Conservation (phyloP, 1,139 yeast species). For the Hanseniaspora sp. region DNA sequence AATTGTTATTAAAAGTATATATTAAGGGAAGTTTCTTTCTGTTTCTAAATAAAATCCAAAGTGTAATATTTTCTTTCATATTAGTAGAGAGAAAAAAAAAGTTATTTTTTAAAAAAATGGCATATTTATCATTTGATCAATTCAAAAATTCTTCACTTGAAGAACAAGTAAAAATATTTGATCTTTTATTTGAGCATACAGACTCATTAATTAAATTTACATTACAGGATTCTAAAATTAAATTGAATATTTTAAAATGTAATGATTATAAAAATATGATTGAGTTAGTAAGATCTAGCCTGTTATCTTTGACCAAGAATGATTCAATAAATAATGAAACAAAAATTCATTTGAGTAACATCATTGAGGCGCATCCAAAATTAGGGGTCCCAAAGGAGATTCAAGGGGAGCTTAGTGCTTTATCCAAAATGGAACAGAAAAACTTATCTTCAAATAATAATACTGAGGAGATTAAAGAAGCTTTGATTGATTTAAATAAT, state of each 20-base stretch:
- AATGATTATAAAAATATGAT: slow-evolving; percentile 41
- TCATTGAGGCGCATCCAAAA: slow-evolving; percentile 84
- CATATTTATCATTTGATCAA: neutral
- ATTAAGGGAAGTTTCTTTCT: too few species aligned
- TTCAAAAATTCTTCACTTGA: slow-evolving; percentile 1
- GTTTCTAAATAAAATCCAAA: too few species aligned
- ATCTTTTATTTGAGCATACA: slow-evolving; percentile 21
- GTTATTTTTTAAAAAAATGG: neutral
- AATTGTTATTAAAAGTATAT: too few species aligned
- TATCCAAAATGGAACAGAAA: slow-evolving; percentile 62
- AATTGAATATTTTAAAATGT: slow-evolving; percentile 18
- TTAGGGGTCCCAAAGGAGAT: slow-evolving; percentile 51
- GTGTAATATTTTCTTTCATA: too few species aligned
- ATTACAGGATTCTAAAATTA: slow-evolving; percentile 16
- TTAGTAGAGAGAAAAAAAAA: too few species aligned
- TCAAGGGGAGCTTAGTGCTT: slow-evolving; percentile 39
- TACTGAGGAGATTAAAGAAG: slow-evolving; percentile 37
- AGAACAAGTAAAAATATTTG: slow-evolving; percentile 18
- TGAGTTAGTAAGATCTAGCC: slow-evolving; percentile 36
- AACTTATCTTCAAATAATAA: slow-evolving; percentile 35
- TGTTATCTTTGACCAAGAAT: slow-evolving; percentile 32
- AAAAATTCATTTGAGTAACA: slow-evolving; percentile 32
- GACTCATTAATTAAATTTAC: slow-evolving; percentile 20
- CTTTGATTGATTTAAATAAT: slow-evolving; percentile 45
- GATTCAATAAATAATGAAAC: slow-evolving; percentile 25